Percentiles rank a stretch among this genome's conserved stretches.
phyloP scores from a whole-genome alignment of 2,329 filamentous ascomycete genomes.

The Paecilomyces sp. region DNA sequence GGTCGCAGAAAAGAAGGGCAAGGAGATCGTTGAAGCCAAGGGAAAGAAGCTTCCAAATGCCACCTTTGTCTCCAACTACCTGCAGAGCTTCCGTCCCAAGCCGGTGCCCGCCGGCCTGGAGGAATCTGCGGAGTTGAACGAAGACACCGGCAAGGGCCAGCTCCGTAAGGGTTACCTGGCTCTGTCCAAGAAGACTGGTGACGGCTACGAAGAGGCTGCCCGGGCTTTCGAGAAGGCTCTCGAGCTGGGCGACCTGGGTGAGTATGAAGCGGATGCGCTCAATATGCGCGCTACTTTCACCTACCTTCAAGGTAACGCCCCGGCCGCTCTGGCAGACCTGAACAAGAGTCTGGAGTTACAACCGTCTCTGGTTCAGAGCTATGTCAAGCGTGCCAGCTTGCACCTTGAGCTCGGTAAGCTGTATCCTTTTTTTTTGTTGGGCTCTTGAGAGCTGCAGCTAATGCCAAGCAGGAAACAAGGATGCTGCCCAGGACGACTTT shows the following conservation, averaged over 20 bases:
- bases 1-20: constrained; percentile 90
- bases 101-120: constrained; percentile 74
- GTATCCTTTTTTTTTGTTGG: neutral
- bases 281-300: constrained; percentile 96
- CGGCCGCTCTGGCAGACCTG: constrained; percentile 73
- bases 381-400: constrained; percentile 98
- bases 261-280: constrained; percentile 84
- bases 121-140: constrained; percentile 67
- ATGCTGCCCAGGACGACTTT: constrained; percentile 84
- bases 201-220: constrained; percentile 85
- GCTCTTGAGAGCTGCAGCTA: constrained; percentile 14
- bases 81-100: constrained; percentile 92
- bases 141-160: constrained; percentile 76
- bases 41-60: constrained; percentile 85
- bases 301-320: constrained; percentile 83
- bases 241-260: constrained; percentile 69
- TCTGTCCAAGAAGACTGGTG: constrained; percentile 77
- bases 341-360: constrained; percentile 91
- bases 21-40: constrained; percentile 75
- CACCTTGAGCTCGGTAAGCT: constrained; percentile 78
- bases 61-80: constrained; percentile 96
- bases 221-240: constrained; percentile 81
- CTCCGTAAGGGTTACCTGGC: constrained; percentile 75
- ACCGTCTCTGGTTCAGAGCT: constrained; percentile 84
- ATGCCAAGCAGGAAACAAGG: constrained; percentile 59